Conservation (phyloP, 495 filamentous ascomycete genomes). For the Neurospora hispaniola region DNA sequence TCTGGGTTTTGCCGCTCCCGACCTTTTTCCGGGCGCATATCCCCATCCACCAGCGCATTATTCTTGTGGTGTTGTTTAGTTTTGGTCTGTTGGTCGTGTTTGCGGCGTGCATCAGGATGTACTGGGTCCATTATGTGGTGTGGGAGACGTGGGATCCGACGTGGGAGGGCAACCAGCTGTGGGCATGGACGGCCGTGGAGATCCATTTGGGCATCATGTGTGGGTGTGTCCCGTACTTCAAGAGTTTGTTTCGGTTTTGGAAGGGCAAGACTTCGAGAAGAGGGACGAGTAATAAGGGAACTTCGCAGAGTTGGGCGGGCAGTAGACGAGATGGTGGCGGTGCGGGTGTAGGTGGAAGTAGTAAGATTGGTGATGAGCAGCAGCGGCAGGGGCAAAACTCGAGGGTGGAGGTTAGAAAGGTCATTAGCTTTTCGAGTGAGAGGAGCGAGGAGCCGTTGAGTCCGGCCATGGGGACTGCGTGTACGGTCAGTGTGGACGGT, state of each 20-base stretch:
- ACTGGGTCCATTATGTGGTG: slow-evolving; percentile 19
- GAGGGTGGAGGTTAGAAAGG: neutral
- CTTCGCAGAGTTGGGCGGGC: neutral
- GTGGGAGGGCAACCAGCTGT: slow-evolving; percentile 29
- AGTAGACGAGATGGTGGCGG: too few species aligned
- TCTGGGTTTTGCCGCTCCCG: slow-evolving; percentile 34
- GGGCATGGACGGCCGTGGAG: slow-evolving; percentile 33
- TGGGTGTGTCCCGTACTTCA: slow-evolving; percentile 29
- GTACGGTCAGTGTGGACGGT: neutral
- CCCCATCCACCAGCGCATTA: slow-evolving; percentile 11
- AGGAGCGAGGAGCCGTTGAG: neutral
- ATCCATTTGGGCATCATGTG: slow-evolving; percentile 31
- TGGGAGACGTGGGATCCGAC: slow-evolving; percentile 23
- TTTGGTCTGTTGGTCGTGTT: slow-evolving; percentile 17
- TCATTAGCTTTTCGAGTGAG: neutral
- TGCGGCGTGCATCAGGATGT: slow-evolving; percentile 12
- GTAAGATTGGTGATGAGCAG: too few species aligned
- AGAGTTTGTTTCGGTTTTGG: slow-evolving; percentile 20
- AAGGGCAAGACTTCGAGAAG: neutral
- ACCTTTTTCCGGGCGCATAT: slow-evolving; percentile 22
- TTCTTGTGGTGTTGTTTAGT: slow-evolving; percentile 17
- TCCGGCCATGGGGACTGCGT: neutral
- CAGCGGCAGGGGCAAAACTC: neutral
- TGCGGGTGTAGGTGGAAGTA: too few species aligned
- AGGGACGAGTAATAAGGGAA: neutral